phyloP scores from a whole-genome alignment of 2,329 filamentous ascomycete species.

The Malbranchea zuffiana region DNA sequence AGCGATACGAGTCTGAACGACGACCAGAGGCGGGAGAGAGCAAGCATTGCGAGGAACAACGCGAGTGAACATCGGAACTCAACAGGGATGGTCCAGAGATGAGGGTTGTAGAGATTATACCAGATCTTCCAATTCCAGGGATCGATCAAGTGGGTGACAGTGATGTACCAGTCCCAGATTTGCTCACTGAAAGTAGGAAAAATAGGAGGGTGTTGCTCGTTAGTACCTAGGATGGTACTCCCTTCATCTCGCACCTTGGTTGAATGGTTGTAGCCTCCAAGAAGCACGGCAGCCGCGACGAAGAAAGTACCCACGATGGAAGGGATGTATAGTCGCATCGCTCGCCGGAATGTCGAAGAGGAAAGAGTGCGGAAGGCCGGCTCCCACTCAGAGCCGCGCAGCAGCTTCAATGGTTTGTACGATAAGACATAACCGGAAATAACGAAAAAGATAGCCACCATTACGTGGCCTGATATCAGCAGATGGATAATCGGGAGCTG shows the following conservation, averaged over 20 bases:
- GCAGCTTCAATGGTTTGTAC: conserved; percentile 32
- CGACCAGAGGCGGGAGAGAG: conserved; percentile 28
- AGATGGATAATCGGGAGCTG: conserved; percentile 34
- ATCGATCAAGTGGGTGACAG: conserved; percentile 27
- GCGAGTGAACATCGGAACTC: conserved; percentile 38
- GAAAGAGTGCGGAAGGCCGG: conserved; percentile 31
- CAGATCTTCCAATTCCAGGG: conserved; percentile 31
- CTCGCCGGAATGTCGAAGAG: conserved; percentile 37
- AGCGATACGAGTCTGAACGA: conserved; percentile 27
- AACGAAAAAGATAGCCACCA: conserved; percentile 40
- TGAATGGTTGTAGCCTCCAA: conserved; percentile 34
- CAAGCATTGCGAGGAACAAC: conserved; percentile 33
- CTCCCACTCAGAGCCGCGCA: conserved; percentile 29
- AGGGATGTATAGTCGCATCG: conserved; percentile 33
- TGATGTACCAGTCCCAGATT: conserved; percentile 28
- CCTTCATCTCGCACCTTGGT: conserved; percentile 27
- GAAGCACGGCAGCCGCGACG: conserved; percentile 32
- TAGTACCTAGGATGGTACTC: conserved; percentile 30
- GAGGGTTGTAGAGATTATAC: conserved; percentile 37
- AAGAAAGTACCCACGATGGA: conserved; percentile 28
- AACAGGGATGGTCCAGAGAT: conserved; percentile 39
- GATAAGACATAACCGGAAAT: conserved; percentile 39
- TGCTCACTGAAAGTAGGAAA: conserved; percentile 25
- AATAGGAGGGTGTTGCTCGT: conserved; percentile 35
- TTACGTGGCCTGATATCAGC: conserved; percentile 37